Evolutionary conservation across 2,329 filamentous ascomycete genomes (phyloP).

Genomic region (Penicillium sclerotiorum): DNA sequence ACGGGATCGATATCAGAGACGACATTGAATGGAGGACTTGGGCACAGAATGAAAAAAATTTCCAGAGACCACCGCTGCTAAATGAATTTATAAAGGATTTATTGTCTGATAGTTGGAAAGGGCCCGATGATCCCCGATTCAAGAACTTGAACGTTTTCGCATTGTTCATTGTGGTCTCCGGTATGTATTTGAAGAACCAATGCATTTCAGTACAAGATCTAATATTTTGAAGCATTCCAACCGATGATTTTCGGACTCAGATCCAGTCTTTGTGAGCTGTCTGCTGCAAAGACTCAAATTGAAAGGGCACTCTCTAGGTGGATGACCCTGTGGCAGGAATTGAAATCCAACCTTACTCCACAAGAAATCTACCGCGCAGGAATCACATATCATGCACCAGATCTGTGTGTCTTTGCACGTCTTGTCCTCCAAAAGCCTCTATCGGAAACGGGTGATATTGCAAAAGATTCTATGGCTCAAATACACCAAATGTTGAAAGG

Average conservation of each 20-base stretch:
- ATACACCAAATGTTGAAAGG: slow-evolving; percentile 13
- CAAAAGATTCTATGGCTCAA: slow-evolving; percentile 15
- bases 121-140: not conserved
- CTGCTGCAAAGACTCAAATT: slow-evolving; percentile 5
- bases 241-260: slow-evolving; percentile 12
- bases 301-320: slow-evolving; percentile 13
- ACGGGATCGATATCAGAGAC: slow-evolving; percentile 15
- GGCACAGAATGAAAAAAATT: slow-evolving; percentile 8
- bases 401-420: slow-evolving; percentile 13
- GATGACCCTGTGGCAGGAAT: slow-evolving; percentile 11
- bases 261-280: slow-evolving; percentile 4
- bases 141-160: slow-evolving; percentile 15
- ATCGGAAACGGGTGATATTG: slow-evolving; percentile 11
- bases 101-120: slow-evolving; percentile 10
- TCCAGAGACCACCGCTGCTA: slow-evolving; percentile 9
- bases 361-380: slow-evolving; percentile 16
- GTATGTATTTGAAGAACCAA: slow-evolving; percentile 1
- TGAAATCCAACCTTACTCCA: slow-evolving; percentile 5
- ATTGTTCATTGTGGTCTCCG: slow-evolving; percentile 14
- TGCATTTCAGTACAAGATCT: not conserved
- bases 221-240: slow-evolving; percentile 8
- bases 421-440: slow-evolving; percentile 9
- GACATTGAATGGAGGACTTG: slow-evolving; percentile 9
- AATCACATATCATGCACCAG: slow-evolving; percentile 15
- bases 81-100: slow-evolving; percentile 11